Evolutionary conservation across 192 early-diverging fungal species (phyloP).

Genomic region (Irineochytrium annulatum): DNA sequence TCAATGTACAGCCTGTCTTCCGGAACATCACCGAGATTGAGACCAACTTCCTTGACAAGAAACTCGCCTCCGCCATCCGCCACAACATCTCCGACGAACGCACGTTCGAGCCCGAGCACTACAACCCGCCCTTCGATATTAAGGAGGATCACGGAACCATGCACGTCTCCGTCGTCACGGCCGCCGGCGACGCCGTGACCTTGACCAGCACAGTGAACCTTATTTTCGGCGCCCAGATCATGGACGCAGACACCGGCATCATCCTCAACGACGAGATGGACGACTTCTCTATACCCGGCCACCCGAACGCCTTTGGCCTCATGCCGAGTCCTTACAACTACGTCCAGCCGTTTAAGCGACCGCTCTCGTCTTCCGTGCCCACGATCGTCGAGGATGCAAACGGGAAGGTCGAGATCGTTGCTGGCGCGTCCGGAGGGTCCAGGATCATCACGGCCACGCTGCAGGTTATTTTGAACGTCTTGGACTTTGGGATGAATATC

Average conservation of each 20-base stretch:
- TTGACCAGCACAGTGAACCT: slow-evolving; percentile 87
- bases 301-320: slow-evolving; percentile 64
- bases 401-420: slow-evolving; percentile 63
- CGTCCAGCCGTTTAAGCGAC: slow-evolving; percentile 76
- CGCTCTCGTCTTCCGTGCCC: slow-evolving; percentile 66
- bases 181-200: slow-evolving; percentile 71
- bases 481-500: slow-evolving; percentile 67
- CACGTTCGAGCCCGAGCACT: slow-evolving; percentile 70
- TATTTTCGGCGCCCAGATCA: slow-evolving; percentile 80
- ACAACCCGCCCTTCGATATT: slow-evolving; percentile 74
- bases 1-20: slow-evolving; percentile 31
- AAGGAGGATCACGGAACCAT: slow-evolving; percentile 85
- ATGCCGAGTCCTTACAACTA: slow-evolving; percentile 83
- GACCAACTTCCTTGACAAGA: slow-evolving; percentile 63
- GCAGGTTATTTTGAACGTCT: slow-evolving; percentile 68
- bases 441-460: slow-evolving; percentile 75
- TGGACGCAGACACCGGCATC: slow-evolving; percentile 82
- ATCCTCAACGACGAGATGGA: slow-evolving; percentile 96
- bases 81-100: slow-evolving; percentile 67
- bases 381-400: slow-evolving; percentile 64
- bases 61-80: slow-evolving; percentile 60
- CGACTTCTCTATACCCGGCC: slow-evolving; percentile 71
- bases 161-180: slow-evolving; percentile 78
- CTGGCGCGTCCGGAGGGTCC: slow-evolving; percentile 79
- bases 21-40: slow-evolving; percentile 55